Percentiles rank a stretch among this genome's conserved stretches.
Evolutionary conservation across 495 filamentous ascomycete species (phyloP).

Genomic region (Usnea hakonensis): DNA sequence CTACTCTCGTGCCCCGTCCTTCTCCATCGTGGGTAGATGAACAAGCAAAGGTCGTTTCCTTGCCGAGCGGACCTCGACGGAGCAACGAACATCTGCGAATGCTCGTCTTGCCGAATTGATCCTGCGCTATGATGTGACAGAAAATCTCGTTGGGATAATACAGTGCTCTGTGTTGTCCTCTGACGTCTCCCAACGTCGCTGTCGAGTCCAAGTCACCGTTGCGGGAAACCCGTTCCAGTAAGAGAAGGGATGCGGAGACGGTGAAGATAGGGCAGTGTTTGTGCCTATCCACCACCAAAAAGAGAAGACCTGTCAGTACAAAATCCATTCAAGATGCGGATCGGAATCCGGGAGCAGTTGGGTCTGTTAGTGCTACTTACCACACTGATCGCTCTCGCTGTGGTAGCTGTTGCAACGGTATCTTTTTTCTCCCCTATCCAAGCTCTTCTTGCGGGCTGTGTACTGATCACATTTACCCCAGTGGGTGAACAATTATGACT

Average conservation of each 20-base stretch:
- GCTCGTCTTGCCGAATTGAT: neutral
- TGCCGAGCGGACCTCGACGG: conserved; percentile 10
- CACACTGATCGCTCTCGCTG: conserved; percentile 57
- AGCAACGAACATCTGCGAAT: conserved; percentile 1
- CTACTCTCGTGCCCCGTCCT: neutral
- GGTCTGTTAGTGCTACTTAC: conserved; percentile 64
- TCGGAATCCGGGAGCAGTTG: conserved; percentile 77
- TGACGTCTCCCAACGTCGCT: neutral
- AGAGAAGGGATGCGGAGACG: neutral
- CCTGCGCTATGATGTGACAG: neutral
- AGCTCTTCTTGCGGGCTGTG: neutral
- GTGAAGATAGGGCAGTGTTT: neutral
- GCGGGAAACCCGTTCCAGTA: neutral
- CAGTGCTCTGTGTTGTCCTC: neutral
- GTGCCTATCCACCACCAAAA: neutral
- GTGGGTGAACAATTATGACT: conserved; percentile 69
- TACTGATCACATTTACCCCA: conserved; percentile 14
- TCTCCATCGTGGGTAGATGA: neutral
- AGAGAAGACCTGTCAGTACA: neutral
- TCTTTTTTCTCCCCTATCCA: conserved; percentile 10
- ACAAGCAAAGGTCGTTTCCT: neutral
- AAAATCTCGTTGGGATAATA: neutral
- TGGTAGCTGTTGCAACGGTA: conserved; percentile 58
- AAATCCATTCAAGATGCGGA: conserved; percentile 52
- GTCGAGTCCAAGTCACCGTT: neutral